Percentiles rank a stretch among this genome's conserved stretches.
Conservation (phyloP, 495 filamentous ascomycete species). For the Aspergillus cavernicola region DNA sequence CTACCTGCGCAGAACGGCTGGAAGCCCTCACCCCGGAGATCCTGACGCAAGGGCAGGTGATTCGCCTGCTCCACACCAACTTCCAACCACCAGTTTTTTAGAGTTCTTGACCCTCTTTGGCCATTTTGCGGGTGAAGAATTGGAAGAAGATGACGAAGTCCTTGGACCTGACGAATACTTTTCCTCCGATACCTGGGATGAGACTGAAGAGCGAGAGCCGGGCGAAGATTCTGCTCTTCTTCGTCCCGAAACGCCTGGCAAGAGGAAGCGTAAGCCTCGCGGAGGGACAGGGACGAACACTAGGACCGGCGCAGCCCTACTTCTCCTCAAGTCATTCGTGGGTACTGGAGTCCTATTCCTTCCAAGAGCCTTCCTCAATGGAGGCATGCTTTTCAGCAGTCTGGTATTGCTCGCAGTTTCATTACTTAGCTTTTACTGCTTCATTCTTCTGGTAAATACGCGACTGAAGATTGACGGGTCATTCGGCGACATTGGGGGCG, state of each 20-base stretch:
- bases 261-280: conserved; percentile 66
- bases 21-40: conserved; percentile 45
- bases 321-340: conserved; percentile 94
- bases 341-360: conserved; percentile 97
- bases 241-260: conserved; percentile 57
- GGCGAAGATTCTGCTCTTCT: conserved; percentile 82
- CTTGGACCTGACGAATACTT: conserved; percentile 83
- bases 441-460: conserved; percentile 85
- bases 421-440: conserved; percentile 87
- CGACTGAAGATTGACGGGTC: conserved; percentile 79
- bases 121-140: conserved; percentile 93
- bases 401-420: conserved; percentile 82
- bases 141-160: conserved; percentile 93
- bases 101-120: conserved; percentile 94
- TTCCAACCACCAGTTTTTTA: conserved; percentile 87
- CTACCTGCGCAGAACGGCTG: conserved; percentile 67
- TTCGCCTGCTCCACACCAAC: conserved; percentile 49
- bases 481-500: conserved; percentile 93
- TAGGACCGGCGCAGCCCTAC: conserved; percentile 67
- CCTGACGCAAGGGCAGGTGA: conserved; percentile 23
- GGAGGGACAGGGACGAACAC: conserved; percentile 67
- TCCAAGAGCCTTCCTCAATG: conserved; percentile 88
- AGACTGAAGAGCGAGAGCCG: conserved; percentile 64
- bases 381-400: conserved; percentile 96
- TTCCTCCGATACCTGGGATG: conserved; percentile 59